Evolutionary conservation across 495 filamentous ascomycete genomes (phyloP), one percentile per base, ranked within the genome.

Genomic region (Amorphotheca resinae): DNA sequence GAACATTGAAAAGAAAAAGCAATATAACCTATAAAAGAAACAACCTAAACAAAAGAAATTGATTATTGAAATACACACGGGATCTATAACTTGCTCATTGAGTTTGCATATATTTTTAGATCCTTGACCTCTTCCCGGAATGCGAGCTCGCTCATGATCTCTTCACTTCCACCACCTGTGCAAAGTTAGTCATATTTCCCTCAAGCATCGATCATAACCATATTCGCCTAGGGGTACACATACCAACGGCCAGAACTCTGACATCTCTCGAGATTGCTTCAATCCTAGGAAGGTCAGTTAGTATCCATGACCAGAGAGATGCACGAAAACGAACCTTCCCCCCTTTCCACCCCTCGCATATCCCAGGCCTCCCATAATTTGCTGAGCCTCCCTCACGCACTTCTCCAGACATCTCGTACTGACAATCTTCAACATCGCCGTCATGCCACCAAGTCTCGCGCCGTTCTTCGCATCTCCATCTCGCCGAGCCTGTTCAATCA

Each of bases 371-470:
- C 56, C 56, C 53, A 59, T 47, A 20, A 59, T 21, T 37, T 59
- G 56, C 36, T 59, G 56, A 14, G 53, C 53, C 25, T 59, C 56
- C 26, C 56, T 44, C 1, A 49, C 50, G 23, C 47, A 50, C 18
- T 46, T 45, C 38, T 59, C 56, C 35, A 59, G 41, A 41, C 47
- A 51, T 30, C 50, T 45, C 14, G 49, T 53, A 15, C 38, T 45
- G n/a, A 50, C 33, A 16, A 59, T 50, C 38, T 59, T 59, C 36
- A 50, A 21, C 44, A 59, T 43, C 1, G 56, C 56, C 4, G 48
- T 54, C 68, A 68, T 68, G 0, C 68, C 67, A 4, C 67, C 66
- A 22, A 70, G 69, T 35, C 62, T 63, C 21, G 66, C 63, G 33
- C 59, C 55, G 42, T 64, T 59, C 0, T 55, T 53, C 18, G 49